Percentiles rank a stretch among this genome's conserved stretches.
These are phyloP conservation scores for Fusarium torulosum DNA, from an alignment of 2,329 filamentous ascomycete species.

Conservation along the genomic window DNA sequence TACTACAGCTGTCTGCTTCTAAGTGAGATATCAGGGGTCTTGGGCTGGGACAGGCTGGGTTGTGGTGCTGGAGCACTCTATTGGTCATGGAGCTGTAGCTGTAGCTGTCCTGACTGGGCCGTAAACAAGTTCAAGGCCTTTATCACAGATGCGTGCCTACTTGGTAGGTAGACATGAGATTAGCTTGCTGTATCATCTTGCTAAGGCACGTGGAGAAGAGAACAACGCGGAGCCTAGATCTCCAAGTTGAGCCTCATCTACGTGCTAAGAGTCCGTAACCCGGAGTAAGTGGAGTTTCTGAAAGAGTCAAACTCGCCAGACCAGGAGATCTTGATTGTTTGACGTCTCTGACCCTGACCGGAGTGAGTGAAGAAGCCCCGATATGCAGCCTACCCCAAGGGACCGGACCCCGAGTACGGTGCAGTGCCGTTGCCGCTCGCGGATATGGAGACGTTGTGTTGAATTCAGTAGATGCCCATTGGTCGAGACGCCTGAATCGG, in stretches of 20 bases:
- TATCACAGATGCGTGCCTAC: too few species aligned
- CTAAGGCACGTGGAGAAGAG: slow-evolving; percentile 15
- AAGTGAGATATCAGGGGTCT: background rate
- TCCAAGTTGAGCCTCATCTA: slow-evolving; percentile 24
- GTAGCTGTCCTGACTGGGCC: background rate
- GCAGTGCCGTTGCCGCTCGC: slow-evolving; percentile 22
- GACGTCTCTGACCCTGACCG: slow-evolving; percentile 9
- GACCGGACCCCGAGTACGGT: slow-evolving; percentile 14
- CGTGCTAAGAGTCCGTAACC: slow-evolving; percentile 20
- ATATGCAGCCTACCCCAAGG: slow-evolving; percentile 16
- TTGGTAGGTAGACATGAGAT: background rate
- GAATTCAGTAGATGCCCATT: slow-evolving; percentile 23
- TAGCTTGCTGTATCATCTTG: slow-evolving; percentile 1
- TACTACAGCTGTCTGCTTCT: slow-evolving; percentile 1
- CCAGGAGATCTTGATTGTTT: slow-evolving; percentile 14
- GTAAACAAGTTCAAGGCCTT: background rate
- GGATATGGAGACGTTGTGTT: slow-evolving; percentile 8
- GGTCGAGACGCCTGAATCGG: slow-evolving; percentile 29
- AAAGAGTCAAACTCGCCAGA: slow-evolving; percentile 16
- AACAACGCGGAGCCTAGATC: slow-evolving; percentile 13
- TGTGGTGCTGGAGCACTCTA: background rate
- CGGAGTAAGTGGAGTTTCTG: slow-evolving; percentile 33
- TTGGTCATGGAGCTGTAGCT: slow-evolving; percentile 3
- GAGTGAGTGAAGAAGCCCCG: slow-evolving; percentile 24
- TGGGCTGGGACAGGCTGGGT: slow-evolving; percentile 5